Evolutionary conservation across 257 asterid species (phyloP).

Genomic region (Jacaranda mimosifolia): DNA sequence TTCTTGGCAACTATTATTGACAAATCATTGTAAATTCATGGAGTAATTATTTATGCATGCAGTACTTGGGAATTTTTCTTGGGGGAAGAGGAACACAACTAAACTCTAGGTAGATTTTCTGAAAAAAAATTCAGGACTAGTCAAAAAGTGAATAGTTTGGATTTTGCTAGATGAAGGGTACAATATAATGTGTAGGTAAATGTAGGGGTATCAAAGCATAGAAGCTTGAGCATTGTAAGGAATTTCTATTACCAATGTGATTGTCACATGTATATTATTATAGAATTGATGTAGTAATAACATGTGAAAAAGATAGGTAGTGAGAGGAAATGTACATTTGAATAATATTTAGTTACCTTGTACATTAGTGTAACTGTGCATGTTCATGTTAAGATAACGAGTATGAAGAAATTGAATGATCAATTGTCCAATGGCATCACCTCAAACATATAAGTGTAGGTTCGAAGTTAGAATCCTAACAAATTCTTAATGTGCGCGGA

Average conservation of each 20-base stretch:
- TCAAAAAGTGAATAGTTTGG: conserved; percentile 52
- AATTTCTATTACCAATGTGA: not conserved
- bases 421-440: too few relatives aligned
- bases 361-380: too few relatives aligned
- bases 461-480: too few relatives aligned
- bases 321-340: not conserved
- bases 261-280: not conserved
- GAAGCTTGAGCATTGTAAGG: conserved; percentile 37
- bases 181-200: conserved; percentile 39
- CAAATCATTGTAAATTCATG: conserved; percentile 41
- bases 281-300: too few relatives aligned
- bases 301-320: not conserved
- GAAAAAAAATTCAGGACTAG: conserved; percentile 31
- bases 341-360: too few relatives aligned
- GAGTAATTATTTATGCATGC: not conserved
- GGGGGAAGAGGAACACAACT: conserved; percentile 34
- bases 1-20: conserved; percentile 39
- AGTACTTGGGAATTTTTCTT: conserved; percentile 27
- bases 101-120: conserved; percentile 57
- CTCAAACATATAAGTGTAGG: too few relatives aligned
- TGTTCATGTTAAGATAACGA: too few relatives aligned
- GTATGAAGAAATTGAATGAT: too few relatives aligned
- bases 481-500: too few relatives aligned
- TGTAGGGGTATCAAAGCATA: conserved; percentile 35
- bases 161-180: conserved; percentile 41